A percentile compares a stretch with the other conserved stretches of the same genome.
phyloP scores from a whole-genome alignment of 805 yeast genomes.

The Candida golubevii region DNA sequence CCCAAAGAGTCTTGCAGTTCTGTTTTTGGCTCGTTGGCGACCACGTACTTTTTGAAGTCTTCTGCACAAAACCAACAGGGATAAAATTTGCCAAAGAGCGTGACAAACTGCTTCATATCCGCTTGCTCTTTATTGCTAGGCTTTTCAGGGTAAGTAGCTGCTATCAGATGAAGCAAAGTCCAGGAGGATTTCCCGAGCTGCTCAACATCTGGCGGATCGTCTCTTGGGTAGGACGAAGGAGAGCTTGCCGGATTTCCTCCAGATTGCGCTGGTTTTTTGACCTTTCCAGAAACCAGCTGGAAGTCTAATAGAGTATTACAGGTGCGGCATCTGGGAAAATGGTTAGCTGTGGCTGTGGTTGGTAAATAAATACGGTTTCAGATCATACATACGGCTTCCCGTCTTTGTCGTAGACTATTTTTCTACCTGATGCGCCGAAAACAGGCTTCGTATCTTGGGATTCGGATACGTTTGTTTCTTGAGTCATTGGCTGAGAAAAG shows the following conservation, averaged over 20 bases:
- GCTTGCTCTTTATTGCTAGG: conserved; percentile 61
- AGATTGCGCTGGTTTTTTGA: conserved; percentile 4
- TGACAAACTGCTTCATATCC: conserved; percentile 68
- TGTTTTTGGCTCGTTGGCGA: conserved; percentile 51
- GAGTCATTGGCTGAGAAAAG: background rate
- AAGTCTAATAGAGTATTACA: conserved; percentile 84
- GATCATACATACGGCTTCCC: conserved; percentile 79
- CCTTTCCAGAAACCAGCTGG: conserved; percentile 47
- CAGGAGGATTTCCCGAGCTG: conserved; percentile 82
- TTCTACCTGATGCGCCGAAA: conserved; percentile 58
- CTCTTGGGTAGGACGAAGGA: conserved; percentile 30
- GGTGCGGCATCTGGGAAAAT: conserved; percentile 62
- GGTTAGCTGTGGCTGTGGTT: no score
- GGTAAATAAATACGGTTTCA: no score
- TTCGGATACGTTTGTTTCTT: background rate
- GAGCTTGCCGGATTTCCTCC: conserved; percentile 3
- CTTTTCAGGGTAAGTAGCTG: conserved; percentile 77
- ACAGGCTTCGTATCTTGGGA: conserved; percentile 26
- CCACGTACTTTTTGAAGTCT: conserved; percentile 67
- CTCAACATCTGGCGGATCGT: conserved; percentile 84
- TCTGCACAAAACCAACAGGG: conserved; percentile 94
- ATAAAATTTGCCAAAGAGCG: conserved; percentile 70
- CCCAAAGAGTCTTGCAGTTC: conserved; percentile 75
- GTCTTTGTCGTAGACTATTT: conserved; percentile 74
- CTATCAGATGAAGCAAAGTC: conserved; percentile 87